phyloP scores from a whole-genome alignment of 2,329 filamentous ascomycete species.

The Huntiella savannae region DNA sequence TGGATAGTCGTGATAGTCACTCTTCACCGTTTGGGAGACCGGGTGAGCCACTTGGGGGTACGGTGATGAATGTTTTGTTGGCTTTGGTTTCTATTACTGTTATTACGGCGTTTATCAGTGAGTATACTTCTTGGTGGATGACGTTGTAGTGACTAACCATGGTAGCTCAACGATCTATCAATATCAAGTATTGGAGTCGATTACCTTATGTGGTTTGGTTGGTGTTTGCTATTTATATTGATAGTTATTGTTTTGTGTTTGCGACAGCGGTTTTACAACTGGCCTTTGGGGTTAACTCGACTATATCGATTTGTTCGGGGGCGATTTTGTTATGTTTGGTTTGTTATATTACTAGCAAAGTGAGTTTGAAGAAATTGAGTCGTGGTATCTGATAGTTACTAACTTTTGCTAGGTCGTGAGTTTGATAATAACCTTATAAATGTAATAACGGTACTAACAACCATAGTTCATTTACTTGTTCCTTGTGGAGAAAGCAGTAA shows the following conservation, averaged over 20 bases:
- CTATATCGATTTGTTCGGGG: constrained; percentile 30
- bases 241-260: constrained; percentile 41
- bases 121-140: constrained; percentile 9
- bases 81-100: constrained; percentile 19
- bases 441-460: neutral
- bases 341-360: constrained; percentile 45
- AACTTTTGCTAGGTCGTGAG: constrained; percentile 8
- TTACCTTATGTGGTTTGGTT: constrained; percentile 28
- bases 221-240: constrained; percentile 37
- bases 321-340: constrained; percentile 41
- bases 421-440: neutral
- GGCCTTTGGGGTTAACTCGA: constrained; percentile 35
- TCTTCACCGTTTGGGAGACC: constrained; percentile 1
- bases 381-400: neutral
- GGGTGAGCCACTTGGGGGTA: constrained; percentile 17
- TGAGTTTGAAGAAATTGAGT: constrained; percentile 16
- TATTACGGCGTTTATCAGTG: constrained; percentile 21
- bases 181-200: constrained; percentile 11
- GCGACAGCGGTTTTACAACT: constrained; percentile 36
- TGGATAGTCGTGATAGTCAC: neutral
- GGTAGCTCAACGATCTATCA: constrained; percentile 9
- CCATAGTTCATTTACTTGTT: constrained; percentile 41
- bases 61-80: constrained; percentile 20
- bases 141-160: neutral
- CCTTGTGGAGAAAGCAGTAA: constrained; percentile 42